phyloP scores from a whole-genome alignment of 805 yeast species.

The Candida palmyrensis region DNA sequence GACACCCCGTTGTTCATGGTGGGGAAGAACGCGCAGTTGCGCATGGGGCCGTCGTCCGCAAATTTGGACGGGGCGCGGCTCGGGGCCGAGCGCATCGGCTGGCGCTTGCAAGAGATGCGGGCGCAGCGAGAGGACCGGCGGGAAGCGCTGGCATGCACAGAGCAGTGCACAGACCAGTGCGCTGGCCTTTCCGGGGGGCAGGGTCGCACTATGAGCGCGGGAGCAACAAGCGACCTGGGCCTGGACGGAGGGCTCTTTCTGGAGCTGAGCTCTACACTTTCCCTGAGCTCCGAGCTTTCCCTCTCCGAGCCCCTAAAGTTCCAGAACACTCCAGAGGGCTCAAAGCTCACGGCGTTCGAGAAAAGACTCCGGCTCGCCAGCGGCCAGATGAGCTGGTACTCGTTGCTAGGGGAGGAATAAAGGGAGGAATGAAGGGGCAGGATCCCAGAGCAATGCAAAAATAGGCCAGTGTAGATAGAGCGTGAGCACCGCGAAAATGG shows the following conservation, averaged over 20 bases:
- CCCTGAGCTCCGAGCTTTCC: background rate
- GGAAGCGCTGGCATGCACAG: slow-evolving; percentile 4
- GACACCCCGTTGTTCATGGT: slow-evolving; percentile 35
- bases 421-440: no score
- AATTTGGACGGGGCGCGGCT: slow-evolving; percentile 43
- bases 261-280: no score
- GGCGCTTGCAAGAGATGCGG: slow-evolving; percentile 23
- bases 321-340: background rate
- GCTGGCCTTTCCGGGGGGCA: slow-evolving; percentile 2
- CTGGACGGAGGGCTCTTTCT: no score
- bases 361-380: slow-evolving; percentile 18
- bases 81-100: slow-evolving; percentile 42
- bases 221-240: no score
- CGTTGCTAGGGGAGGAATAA: slow-evolving; percentile 12
- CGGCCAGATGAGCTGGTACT: slow-evolving; percentile 25
- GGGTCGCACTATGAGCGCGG: background rate
- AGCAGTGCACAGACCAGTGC: slow-evolving; percentile 1
- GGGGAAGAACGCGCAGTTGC: slow-evolving; percentile 39
- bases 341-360: slow-evolving; percentile 9
- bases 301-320: no score
- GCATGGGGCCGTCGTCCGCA: slow-evolving; percentile 42
- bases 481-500: no score
- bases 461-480: no score
- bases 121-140: slow-evolving; percentile 8
- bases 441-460: no score